Conservation (phyloP, 768 basidiomycete genomes). For the Lentinula lateritia region DNA sequence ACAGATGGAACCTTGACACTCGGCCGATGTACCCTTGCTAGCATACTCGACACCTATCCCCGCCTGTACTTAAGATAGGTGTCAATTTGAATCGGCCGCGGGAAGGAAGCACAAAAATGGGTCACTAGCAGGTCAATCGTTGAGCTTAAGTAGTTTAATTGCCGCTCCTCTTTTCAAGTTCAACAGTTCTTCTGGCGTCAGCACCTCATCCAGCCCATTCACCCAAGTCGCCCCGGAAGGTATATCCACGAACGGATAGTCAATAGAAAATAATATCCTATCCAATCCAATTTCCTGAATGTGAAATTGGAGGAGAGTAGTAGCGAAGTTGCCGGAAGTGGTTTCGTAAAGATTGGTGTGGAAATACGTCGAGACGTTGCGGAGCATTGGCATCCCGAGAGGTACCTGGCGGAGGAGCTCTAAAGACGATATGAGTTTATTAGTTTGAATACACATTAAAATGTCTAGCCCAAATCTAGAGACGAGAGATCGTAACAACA, state of each 20-base stretch:
- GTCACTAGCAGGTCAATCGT: background rate
- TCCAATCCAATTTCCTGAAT: slow-evolving; percentile 32
- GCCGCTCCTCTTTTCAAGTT: slow-evolving; percentile 5
- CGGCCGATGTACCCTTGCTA: too few species aligned
- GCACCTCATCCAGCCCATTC: slow-evolving; percentile 3
- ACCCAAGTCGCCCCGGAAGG: slow-evolving; percentile 8
- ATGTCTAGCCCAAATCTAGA: too few species aligned
- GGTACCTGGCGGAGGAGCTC: background rate
- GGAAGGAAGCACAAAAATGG: background rate
- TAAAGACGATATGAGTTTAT: background rate
- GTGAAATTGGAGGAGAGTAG: slow-evolving; percentile 32
- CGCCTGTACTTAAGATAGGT: too few species aligned
- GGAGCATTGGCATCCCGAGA: slow-evolving; percentile 27
- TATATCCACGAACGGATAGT: slow-evolving; percentile 24
- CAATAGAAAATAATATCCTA: slow-evolving; percentile 36
- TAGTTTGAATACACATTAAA: background rate
- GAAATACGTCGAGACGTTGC: slow-evolving; percentile 32
- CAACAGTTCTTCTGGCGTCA: slow-evolving; percentile 2
- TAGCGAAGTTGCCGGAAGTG: slow-evolving; percentile 35
- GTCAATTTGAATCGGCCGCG: too few species aligned
- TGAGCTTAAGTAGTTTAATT: slow-evolving; percentile 4
- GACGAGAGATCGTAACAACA: too few species aligned
- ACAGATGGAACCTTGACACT: too few species aligned
- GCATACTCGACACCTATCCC: too few species aligned
- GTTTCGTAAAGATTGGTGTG: slow-evolving; percentile 35